These are phyloP conservation scores for Tuber calosporum DNA, from an alignment of 495 filamentous ascomycete species.

Conservation along the genomic window DNA sequence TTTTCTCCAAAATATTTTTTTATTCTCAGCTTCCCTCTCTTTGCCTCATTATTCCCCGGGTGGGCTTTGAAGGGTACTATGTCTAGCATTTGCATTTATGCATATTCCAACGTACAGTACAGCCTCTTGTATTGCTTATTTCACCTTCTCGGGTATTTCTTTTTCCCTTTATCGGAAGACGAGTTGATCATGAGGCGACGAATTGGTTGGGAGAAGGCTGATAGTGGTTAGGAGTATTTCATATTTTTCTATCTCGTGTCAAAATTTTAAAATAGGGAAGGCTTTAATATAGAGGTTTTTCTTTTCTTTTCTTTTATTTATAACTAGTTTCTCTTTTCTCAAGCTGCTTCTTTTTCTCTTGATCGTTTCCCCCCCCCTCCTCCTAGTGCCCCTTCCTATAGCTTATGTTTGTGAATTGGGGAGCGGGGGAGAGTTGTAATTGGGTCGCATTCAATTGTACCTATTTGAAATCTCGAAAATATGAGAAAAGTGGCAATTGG, in stretches of 20 bases:
- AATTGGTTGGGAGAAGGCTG: background rate
- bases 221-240: background rate
- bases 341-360: background rate
- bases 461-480: background rate
- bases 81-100: background rate
- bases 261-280: constrained; percentile 2
- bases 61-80: background rate
- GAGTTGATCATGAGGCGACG: background rate
- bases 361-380: background rate
- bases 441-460: background rate
- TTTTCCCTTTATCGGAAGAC: background rate
- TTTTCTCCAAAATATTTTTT: background rate
- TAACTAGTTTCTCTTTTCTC: background rate
- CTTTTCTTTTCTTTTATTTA: background rate
- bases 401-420: background rate
- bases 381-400: background rate
- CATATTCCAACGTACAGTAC: background rate
- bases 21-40: background rate
- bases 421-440: background rate
- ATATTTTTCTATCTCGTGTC: background rate
- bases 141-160: background rate
- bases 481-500: background rate
- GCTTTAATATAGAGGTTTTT: constrained; percentile 4
- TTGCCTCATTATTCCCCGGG: background rate
- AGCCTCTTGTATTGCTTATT: background rate